phyloP scores from a whole-genome alignment of 2,329 filamentous ascomycete species.

The Madurella mycetomatis region DNA sequence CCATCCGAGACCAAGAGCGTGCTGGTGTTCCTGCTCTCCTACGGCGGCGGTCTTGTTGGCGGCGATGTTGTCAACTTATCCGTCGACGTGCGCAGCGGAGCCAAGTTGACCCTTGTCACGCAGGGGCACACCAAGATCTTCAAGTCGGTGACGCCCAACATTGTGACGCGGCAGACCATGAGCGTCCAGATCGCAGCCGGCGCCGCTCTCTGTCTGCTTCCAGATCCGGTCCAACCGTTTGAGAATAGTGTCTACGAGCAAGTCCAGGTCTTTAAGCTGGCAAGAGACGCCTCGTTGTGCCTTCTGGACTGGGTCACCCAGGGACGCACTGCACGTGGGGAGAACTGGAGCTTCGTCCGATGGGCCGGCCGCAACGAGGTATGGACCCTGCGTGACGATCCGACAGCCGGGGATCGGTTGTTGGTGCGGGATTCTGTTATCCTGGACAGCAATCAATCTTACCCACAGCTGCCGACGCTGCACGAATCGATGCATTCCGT shows the following conservation, averaged over 20 bases:
- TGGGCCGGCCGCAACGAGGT: conserved; percentile 88
- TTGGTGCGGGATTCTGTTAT: conserved; percentile 83
- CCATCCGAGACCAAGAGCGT: conserved; percentile 61
- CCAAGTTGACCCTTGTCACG: conserved; percentile 64
- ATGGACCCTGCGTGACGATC: conserved; percentile 45
- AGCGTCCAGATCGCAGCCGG: conserved; percentile 45
- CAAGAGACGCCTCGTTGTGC: conserved; percentile 60
- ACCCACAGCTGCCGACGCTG: conserved; percentile 40
- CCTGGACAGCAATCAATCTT: conserved; percentile 52
- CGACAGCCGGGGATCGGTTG: conserved; percentile 48
- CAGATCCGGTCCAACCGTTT: conserved; percentile 92
- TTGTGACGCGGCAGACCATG: conserved; percentile 56
- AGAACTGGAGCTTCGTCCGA: conserved; percentile 77
- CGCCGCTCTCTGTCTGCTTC: conserved; percentile 63
- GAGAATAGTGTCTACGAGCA: conserved; percentile 79
- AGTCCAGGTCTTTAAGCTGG: conserved; percentile 68
- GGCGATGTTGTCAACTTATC: conserved; percentile 76
- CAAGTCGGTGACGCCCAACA: conserved; percentile 60
- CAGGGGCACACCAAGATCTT: conserved; percentile 94
- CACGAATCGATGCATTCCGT: conserved; percentile 66
- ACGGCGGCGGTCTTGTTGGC: conserved; percentile 87
- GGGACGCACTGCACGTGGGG: conserved; percentile 76
- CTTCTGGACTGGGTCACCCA: conserved; percentile 93
- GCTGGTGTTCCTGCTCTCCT: conserved; percentile 85
- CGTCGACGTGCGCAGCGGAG: conserved; percentile 58